A percentile compares a stretch with the other conserved stretches of the same genome.
phyloP scores from a whole-genome alignment of 2,329 filamentous ascomycete genomes.

The Aspergillus brunneoviolaceus region DNA sequence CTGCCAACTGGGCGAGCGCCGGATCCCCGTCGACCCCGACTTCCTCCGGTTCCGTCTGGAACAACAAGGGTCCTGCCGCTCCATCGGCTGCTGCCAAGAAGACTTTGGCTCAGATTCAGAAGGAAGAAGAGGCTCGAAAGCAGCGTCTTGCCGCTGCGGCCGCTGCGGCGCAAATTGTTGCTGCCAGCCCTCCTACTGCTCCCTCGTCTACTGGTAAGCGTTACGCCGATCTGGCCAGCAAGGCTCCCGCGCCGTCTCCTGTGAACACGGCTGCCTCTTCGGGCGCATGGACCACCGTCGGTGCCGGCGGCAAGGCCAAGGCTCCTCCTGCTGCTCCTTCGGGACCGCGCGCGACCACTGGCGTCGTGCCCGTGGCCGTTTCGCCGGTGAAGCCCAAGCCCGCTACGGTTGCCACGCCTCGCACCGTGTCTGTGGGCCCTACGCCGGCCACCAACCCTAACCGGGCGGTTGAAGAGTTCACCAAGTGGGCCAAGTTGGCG shows the following conservation, averaged over 20 bases:
- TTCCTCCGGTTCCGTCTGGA: conserved; percentile 50
- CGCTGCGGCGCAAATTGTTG: conserved; percentile 48
- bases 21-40: conserved; percentile 67
- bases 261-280: conserved; percentile 42
- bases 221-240: conserved; percentile 91
- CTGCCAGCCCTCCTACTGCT: conserved; percentile 42
- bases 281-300: conserved; percentile 89
- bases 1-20: conserved; percentile 81
- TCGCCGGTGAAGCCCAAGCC: conserved; percentile 49
- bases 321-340: conserved; percentile 55
- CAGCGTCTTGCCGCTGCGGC: conserved; percentile 62
- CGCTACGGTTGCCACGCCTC: conserved; percentile 56
- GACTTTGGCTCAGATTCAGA: conserved; percentile 92
- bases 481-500: conserved; percentile 84
- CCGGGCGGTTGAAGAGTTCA: conserved; percentile 84
- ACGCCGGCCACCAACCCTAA: conserved; percentile 48
- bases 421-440: conserved; percentile 45
- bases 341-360: conserved; percentile 50
- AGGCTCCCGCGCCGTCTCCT: conserved; percentile 54
- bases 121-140: conserved; percentile 90
- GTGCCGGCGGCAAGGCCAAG: conserved; percentile 89
- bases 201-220: conserved; percentile 66
- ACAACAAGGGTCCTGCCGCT: conserved; percentile 48
- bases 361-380: conserved; percentile 37
- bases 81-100: conserved; percentile 64